Percentiles rank a stretch among this genome's conserved stretches.
Evolutionary conservation across 441 rosid species (phyloP).

Genomic region (Melianthus villosus): DNA sequence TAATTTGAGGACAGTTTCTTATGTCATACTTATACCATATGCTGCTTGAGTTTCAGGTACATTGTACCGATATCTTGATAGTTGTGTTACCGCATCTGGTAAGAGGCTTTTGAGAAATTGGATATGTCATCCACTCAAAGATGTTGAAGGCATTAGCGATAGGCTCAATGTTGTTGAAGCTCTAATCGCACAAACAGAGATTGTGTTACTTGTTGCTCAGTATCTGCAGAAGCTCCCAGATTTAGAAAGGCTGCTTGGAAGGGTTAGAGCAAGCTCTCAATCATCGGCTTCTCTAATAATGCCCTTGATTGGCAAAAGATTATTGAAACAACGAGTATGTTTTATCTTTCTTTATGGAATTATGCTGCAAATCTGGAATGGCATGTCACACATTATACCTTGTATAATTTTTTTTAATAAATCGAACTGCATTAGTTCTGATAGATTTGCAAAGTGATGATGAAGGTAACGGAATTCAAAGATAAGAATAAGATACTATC

Average conservation of each 20-base stretch:
- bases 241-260: conserved; percentile 74
- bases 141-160: conserved; percentile 49
- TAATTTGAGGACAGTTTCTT: neutral
- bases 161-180: conserved; percentile 64
- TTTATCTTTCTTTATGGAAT: too few relatives aligned
- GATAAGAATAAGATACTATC: too few relatives aligned
- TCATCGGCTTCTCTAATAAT: conserved; percentile 43
- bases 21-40: conserved; percentile 1
- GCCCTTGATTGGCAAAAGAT: conserved; percentile 60
- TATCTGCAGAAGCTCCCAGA: conserved; percentile 68
- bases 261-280: conserved; percentile 51
- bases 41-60: conserved; percentile 44
- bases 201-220: conserved; percentile 32
- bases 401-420: too few relatives aligned
- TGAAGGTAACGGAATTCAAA: too few relatives aligned
- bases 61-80: conserved; percentile 68
- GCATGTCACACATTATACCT: too few relatives aligned
- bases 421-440: too few relatives aligned
- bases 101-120: conserved; percentile 74
- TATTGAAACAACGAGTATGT: conserved; percentile 60
- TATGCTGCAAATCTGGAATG: too few relatives aligned
- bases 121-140: conserved; percentile 91
- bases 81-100: conserved; percentile 67
- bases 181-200: conserved; percentile 37
- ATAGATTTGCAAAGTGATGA: too few relatives aligned